Evolutionary conservation across 257 asterid genomes (phyloP).

Genomic region (Perilla frutescens): DNA sequence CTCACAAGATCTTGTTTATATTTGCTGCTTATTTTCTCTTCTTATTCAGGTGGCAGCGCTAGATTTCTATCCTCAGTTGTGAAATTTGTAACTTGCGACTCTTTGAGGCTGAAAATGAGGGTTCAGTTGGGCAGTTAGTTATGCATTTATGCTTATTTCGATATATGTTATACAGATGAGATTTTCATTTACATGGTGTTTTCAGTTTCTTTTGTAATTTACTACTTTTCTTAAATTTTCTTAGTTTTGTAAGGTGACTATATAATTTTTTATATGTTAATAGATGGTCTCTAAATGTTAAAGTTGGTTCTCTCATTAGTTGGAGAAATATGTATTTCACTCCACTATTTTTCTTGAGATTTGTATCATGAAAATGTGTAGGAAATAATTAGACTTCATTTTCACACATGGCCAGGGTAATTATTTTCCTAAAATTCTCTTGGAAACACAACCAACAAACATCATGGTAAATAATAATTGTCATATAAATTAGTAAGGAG

Average conservation of each 20-base stretch:
- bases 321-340: too few species aligned
- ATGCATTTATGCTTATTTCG: not conserved
- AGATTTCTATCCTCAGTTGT: conserved; percentile 9
- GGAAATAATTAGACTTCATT: not conserved
- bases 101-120: not conserved
- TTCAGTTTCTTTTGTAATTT: not conserved
- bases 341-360: too few species aligned
- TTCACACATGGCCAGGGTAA: too few species aligned
- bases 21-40: conserved; percentile 17
- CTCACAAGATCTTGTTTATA: conserved; percentile 37
- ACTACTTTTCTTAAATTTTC: not conserved
- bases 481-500: not conserved
- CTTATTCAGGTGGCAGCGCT: conserved; percentile 14
- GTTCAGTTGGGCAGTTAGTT: conserved; percentile 6
- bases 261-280: too few species aligned
- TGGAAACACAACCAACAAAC: too few species aligned
- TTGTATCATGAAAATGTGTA: not conserved
- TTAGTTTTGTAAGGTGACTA: not conserved
- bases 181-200: not conserved
- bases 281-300: too few species aligned
- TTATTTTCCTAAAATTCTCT: too few species aligned
- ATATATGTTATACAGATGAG: not conserved
- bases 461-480: too few species aligned
- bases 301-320: too few species aligned
- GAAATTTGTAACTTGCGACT: conserved; percentile 15